Conservation (phyloP, 1,284 basidiomycete genomes). For the Austroboletus novae-zelandiae region DNA sequence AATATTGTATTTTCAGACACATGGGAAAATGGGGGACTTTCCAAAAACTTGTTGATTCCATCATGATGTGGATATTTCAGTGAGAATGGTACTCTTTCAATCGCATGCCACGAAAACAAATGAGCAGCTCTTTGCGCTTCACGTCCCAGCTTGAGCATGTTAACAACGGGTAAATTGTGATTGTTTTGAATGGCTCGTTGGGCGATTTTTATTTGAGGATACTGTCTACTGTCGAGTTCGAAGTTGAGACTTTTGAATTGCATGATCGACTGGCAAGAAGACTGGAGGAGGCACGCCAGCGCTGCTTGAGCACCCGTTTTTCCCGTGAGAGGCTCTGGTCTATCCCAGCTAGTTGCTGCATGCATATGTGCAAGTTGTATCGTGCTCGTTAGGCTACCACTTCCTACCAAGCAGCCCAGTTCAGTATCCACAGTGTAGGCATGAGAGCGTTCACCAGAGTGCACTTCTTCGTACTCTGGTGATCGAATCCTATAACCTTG, state of each 20-base stretch:
- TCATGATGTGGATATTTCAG: no score
- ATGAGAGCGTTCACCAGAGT: no score
- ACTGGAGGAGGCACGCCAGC: constrained; percentile 41
- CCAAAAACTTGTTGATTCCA: no score
- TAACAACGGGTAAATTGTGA: background rate
- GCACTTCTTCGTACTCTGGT: no score
- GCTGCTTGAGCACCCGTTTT: no score
- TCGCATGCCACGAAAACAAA: no score
- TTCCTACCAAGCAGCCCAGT: constrained; percentile 37
- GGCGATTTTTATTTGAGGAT: background rate
- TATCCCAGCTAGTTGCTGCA: constrained; percentile 13
- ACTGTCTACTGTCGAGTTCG: constrained; percentile 14
- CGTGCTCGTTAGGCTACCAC: constrained; percentile 29
- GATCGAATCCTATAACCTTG: background rate
- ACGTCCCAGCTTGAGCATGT: no score
- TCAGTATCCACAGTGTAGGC: constrained; percentile 39
- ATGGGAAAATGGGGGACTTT: background rate
- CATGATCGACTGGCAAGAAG: constrained; percentile 40
- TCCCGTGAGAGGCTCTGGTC: constrained; percentile 25
- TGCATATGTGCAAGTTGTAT: constrained; percentile 42
- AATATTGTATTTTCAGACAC: background rate
- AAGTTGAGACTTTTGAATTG: no score
- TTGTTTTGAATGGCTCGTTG: no score
- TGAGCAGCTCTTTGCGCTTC: background rate
- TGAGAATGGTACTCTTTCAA: no score